These are phyloP conservation scores for Fusarium decemcellulare DNA, from an alignment of 2,329 filamentous ascomycete genomes.

Conservation along the genomic window DNA sequence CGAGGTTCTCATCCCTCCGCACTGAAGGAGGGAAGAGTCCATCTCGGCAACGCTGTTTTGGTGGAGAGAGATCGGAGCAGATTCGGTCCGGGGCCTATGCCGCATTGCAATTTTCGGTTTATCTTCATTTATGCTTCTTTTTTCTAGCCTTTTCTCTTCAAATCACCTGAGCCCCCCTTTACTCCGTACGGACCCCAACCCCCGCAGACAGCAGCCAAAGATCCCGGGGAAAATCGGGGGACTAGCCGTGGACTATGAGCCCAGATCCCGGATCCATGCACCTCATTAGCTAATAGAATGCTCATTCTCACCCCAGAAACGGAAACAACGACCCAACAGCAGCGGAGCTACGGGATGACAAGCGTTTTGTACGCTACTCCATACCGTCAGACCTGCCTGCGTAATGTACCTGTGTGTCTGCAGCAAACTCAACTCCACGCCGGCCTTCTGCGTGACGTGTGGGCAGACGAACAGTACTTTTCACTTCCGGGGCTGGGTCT, in stretches of 20 bases:
- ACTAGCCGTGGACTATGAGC: conserved; percentile 9
- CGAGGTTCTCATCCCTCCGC: neutral
- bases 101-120: neutral
- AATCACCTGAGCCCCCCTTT: conserved; percentile 21
- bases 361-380: neutral
- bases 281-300: conserved; percentile 36
- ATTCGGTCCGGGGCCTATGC: conserved; percentile 1
- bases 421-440: neutral
- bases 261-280: conserved; percentile 20
- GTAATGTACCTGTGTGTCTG: neutral
- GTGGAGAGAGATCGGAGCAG: neutral
- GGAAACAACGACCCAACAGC: neutral
- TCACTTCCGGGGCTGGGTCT: neutral
- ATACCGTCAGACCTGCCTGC: too few relatives aligned
- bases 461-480: neutral
- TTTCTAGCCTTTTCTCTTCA: conserved; percentile 11
- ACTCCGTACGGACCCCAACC: conserved; percentile 37
- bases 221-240: conserved; percentile 34
- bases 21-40: neutral
- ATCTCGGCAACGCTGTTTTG: neutral
- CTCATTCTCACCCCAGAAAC: conserved; percentile 3
- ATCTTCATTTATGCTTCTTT: neutral
- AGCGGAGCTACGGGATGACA: neutral
- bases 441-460: neutral
- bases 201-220: conserved; percentile 29